These are phyloP conservation scores for Aspergillus aculeatus DNA, from an alignment of 2,329 filamentous ascomycete species.

Conservation along the genomic window DNA sequence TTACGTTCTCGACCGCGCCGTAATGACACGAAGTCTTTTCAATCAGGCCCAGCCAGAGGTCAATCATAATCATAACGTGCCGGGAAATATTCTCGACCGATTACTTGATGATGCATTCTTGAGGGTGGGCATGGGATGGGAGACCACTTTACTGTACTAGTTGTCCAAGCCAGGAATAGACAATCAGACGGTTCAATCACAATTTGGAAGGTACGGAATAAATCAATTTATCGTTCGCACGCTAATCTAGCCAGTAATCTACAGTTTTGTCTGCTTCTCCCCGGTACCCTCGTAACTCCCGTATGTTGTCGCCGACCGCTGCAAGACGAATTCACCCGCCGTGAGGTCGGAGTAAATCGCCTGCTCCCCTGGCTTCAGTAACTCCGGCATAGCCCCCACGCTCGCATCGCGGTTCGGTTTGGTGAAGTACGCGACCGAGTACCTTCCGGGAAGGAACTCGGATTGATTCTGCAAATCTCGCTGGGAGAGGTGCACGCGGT, in stretches of 20 bases:
- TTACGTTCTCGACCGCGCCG: too few relatives aligned
- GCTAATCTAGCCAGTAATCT: background rate
- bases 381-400: slow-evolving; percentile 3
- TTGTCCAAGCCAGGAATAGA: too few relatives aligned
- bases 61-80: too few relatives aligned
- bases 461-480: background rate
- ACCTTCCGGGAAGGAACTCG: background rate
- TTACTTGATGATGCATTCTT: too few relatives aligned
- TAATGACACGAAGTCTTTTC: too few relatives aligned
- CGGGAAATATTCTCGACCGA: too few relatives aligned
- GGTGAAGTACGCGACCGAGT: slow-evolving; percentile 16
- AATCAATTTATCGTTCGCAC: too few relatives aligned
- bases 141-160: too few relatives aligned
- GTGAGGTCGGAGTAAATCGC: slow-evolving; percentile 6
- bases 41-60: too few relatives aligned
- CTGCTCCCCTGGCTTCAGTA: slow-evolving; percentile 4
- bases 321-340: slow-evolving; percentile 8
- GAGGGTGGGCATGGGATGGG: too few relatives aligned
- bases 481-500: slow-evolving; percentile 35
- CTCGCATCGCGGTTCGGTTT: slow-evolving; percentile 13
- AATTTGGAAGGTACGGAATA: too few relatives aligned
- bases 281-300: background rate
- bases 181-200: too few relatives aligned
- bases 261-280: background rate
- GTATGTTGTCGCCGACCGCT: background rate